These are phyloP conservation scores for Calonectria leucothoes DNA, from an alignment of 2,329 filamentous ascomycete species.

Conservation along the genomic window DNA sequence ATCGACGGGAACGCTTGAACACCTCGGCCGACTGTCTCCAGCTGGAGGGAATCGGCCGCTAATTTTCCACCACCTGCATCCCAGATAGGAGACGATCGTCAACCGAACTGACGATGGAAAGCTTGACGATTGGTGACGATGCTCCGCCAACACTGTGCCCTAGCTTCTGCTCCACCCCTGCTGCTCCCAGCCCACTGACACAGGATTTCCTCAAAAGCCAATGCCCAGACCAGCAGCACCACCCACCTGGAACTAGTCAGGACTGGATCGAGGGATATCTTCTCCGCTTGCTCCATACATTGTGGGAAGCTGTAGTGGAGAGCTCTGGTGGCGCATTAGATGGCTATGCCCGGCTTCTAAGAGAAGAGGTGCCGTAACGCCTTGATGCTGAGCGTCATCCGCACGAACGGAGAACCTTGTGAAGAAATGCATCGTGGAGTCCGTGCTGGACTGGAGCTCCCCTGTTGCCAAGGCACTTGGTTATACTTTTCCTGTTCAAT, in stretches of 20 bases:
- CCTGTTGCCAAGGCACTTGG: background rate
- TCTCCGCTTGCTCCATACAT: slow-evolving; percentile 17
- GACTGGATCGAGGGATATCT: slow-evolving; percentile 17
- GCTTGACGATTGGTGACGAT: slow-evolving; percentile 18
- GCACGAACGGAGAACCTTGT: background rate
- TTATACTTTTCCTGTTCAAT: background rate
- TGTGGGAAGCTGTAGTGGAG: slow-evolving; percentile 26
- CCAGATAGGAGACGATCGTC: slow-evolving; percentile 16
- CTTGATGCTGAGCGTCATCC: background rate
- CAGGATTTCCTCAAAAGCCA: slow-evolving; percentile 28
- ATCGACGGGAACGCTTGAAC: background rate
- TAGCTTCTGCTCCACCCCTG: background rate
- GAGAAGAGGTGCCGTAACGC: background rate
- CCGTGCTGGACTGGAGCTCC: background rate
- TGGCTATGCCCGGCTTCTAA: slow-evolving; percentile 9
- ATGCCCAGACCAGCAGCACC: slow-evolving; percentile 26
- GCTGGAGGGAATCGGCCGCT: slow-evolving; percentile 3
- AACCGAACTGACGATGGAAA: slow-evolving; percentile 20
- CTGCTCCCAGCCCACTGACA: background rate
- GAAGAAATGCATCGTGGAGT: background rate
- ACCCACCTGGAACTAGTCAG: slow-evolving; percentile 19
- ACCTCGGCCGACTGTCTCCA: background rate
- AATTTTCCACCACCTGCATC: slow-evolving; percentile 4
- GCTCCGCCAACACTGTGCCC: background rate
- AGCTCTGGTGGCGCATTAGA: slow-evolving; percentile 19